These are phyloP conservation scores for Epichloe gansuensis DNA, from an alignment of 2,329 filamentous ascomycete species.

Conservation along the genomic window DNA sequence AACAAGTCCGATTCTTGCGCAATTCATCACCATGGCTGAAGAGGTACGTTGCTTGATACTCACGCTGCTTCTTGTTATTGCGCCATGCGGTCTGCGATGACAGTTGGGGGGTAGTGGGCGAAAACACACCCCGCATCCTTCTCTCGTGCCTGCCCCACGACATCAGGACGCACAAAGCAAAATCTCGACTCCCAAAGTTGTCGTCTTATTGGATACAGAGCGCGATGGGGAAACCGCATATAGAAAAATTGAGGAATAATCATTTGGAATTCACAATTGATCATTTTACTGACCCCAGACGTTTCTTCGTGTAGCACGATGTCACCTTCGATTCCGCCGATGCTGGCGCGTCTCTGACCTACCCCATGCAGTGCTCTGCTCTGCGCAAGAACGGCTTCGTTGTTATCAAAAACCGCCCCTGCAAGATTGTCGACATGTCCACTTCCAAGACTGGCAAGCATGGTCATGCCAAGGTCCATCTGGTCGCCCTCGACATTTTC, in stretches of 20 bases:
- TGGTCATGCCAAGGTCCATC: conserved; percentile 99
- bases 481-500: conserved; percentile 98
- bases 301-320: conserved; percentile 40
- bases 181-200: conserved; percentile 1
- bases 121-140: conserved; percentile 38
- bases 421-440: conserved; percentile 99
- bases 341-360: conserved; percentile 90
- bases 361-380: conserved; percentile 98
- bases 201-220: too few relatives aligned
- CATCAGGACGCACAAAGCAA: conserved; percentile 8
- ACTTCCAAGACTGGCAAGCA: conserved; percentile 99
- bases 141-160: conserved; percentile 23
- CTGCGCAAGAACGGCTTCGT: conserved; percentile 99
- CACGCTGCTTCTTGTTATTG: conserved; percentile 7
- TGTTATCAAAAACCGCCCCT: conserved; percentile 95
- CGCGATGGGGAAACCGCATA: background rate
- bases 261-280: background rate
- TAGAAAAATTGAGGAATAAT: background rate
- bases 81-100: conserved; percentile 15
- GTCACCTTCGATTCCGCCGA: conserved; percentile 80
- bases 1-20: conserved; percentile 21
- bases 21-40: conserved; percentile 45
- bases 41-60: conserved; percentile 32
- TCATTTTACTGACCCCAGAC: conserved; percentile 8
- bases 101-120: conserved; percentile 15